Conservation (phyloP, 345 rosid genomes). For the Zanthoxylum bungeanum region DNA sequence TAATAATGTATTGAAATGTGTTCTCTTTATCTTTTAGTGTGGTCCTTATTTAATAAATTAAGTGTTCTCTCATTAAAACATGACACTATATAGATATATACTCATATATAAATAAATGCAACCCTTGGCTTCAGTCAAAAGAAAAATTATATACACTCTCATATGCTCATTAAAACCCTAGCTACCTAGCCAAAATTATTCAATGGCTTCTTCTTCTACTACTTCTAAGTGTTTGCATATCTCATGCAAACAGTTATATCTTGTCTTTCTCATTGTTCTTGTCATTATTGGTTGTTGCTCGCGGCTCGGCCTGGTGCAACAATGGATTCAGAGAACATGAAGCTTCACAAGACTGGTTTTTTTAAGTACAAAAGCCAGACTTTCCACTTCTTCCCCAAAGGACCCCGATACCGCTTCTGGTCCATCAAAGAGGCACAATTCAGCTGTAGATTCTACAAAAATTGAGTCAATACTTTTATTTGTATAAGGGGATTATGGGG, state of each 20-base stretch:
- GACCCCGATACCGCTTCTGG: conserved; percentile 63
- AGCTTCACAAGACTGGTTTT: conserved; percentile 26
- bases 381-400: conserved; percentile 79
- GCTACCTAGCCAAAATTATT: neutral
- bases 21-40: too few relatives aligned
- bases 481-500: neutral
- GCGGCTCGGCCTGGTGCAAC: conserved; percentile 33
- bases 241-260: conserved; percentile 14
- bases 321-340: conserved; percentile 1
- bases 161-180: conserved; percentile 26
- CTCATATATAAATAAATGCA: too few relatives aligned
- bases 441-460: conserved; percentile 34
- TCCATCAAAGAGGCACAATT: conserved; percentile 82
- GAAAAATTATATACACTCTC: neutral
- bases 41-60: too few relatives aligned
- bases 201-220: conserved; percentile 23
- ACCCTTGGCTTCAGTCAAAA: neutral
- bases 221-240: conserved; percentile 6
- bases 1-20: too few relatives aligned
- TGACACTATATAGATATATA: too few relatives aligned
- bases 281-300: conserved; percentile 29
- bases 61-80: too few relatives aligned
- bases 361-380: conserved; percentile 37
- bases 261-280: conserved; percentile 24
- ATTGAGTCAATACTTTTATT: conserved; percentile 16